Evolutionary conservation across 768 basidiomycete genomes (phyloP).

Genomic region (Lactarius deliciosus): DNA sequence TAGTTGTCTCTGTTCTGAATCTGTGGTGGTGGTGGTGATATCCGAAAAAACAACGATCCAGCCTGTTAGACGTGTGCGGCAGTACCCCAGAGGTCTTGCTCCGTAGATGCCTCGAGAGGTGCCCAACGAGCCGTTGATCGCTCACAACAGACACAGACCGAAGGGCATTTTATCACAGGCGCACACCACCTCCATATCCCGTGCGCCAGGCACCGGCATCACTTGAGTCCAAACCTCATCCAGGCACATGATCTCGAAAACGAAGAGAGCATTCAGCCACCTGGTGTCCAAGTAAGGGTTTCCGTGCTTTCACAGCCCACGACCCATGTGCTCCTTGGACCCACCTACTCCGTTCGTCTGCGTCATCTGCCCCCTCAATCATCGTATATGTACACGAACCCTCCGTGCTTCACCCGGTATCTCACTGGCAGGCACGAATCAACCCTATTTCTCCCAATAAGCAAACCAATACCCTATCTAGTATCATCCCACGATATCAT

Average conservation of each 20-base stretch:
- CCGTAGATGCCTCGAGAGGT: not conserved
- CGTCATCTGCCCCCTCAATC: conserved; percentile 23
- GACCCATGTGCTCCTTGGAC: conserved; percentile 1
- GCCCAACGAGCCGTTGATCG: not conserved
- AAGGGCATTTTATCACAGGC: not conserved
- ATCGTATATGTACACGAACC: not conserved
- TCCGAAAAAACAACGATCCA: not conserved
- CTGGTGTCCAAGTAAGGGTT: conserved; percentile 1
- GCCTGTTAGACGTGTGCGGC: not conserved
- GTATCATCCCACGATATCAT: not conserved
- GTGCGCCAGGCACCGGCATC: conserved; percentile 4
- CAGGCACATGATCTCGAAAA: conserved; percentile 10
- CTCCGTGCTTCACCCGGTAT: not conserved
- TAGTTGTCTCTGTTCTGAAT: not conserved
- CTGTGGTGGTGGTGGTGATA: not conserved
- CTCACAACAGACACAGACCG: not conserved
- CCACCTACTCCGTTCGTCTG: not conserved
- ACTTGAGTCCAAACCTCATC: conserved; percentile 2
- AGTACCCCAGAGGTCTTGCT: not conserved
- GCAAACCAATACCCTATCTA: conserved; percentile 1
- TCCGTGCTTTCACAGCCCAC: conserved; percentile 6
- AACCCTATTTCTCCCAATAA: conserved; percentile 11
- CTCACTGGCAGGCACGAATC: conserved; percentile 13
- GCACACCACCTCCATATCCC: not conserved
- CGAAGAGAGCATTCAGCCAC: conserved; percentile 3